Evolutionary conservation across 23 red algal genomes (phyloP), one percentile per base, ranked within the genome.

Genomic region (Gracilaria gracilis): DNA sequence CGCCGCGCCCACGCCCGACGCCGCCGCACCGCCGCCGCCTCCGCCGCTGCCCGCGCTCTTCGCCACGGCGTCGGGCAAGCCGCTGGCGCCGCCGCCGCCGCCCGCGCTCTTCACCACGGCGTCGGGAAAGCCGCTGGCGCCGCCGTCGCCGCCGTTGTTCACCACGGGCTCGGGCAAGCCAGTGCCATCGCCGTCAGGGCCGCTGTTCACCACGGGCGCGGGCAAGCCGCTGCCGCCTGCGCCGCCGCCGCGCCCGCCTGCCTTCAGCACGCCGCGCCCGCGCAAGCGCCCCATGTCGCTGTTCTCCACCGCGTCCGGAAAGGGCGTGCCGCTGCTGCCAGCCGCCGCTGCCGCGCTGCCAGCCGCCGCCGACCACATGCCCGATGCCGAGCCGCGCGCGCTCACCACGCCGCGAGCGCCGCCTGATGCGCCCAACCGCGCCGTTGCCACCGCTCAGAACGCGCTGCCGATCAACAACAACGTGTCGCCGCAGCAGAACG

Each of bases 221-320:
- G 42, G n/a, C 24, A 47, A 33, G 50, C n/a, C n/a, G n/a, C 61
- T 4, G 49, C 25, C 25, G 55, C 64, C 33, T 25, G 38, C 55
- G 19, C 79, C 8, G 35, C 37, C 48, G 50, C 34, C 12, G 24
- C 50, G 38, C n/a, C n/a, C n/a, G n/a, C n/a, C n/a, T n/a, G n/a
- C n/a, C n/a, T n/a, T n/a, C 33, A 57, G 31, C 3, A 81, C 25
- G 14, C 40, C 23, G 5, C 12, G 36, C 3, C 25, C 27, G 48
- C 9, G 33, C 13, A 15, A 31, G 20, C 27, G 39, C 4, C 48
- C 20, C n/a, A n/a, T n/a, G 14, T 44, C 79, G 13, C 37, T 54
- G 23, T 65, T 44, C 23, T 57, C 58, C 79, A 59, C 58, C 54
- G 36, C 62, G 24, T 48, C 84, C 6, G 84, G 84, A 35, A 87